Percentiles rank a stretch among this genome's conserved stretches.
These are phyloP conservation scores for Nicotiana tomentosiformis DNA, from an alignment of 257 asterid genomes.

Conservation along the genomic window DNA sequence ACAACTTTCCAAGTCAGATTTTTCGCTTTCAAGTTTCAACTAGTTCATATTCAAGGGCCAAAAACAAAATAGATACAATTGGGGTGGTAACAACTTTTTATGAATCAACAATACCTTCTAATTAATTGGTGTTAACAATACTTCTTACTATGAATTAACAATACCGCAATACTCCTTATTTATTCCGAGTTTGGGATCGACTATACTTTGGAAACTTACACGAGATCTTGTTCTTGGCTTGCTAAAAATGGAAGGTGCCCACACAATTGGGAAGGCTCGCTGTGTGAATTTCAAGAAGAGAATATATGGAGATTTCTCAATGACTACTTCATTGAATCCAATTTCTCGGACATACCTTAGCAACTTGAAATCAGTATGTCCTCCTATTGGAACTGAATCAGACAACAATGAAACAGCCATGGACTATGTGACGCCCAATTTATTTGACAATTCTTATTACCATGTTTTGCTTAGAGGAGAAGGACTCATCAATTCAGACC, in stretches of 20 bases:
- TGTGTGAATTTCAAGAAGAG: slow-evolving; percentile 67
- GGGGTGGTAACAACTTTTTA: not conserved
- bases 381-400: slow-evolving; percentile 32
- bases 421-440: slow-evolving; percentile 58
- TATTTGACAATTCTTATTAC: slow-evolving; percentile 71
- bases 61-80: not conserved
- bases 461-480: slow-evolving; percentile 55
- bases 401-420: slow-evolving; percentile 63
- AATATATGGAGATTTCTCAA: slow-evolving; percentile 56
- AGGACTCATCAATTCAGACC: slow-evolving; percentile 76
- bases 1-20: not conserved
- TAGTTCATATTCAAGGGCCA: not conserved
- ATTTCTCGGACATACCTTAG: slow-evolving; percentile 36
- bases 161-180: too few species aligned
- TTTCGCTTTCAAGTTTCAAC: not conserved
- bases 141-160: too few species aligned
- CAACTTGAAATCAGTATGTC: slow-evolving; percentile 48
- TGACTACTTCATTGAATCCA: slow-evolving; percentile 39
- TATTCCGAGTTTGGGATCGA: too few species aligned
- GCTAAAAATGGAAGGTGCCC: slow-evolving; percentile 50
- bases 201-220: too few species aligned
- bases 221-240: not conserved
- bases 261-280: slow-evolving; percentile 82
- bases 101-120: too few species aligned
- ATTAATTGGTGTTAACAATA: too few species aligned